Evolutionary conservation across 371 early-diverging fungal genomes (phyloP), one percentile per base, ranked within the genome.

Genomic region (Mortierella sp.): DNA sequence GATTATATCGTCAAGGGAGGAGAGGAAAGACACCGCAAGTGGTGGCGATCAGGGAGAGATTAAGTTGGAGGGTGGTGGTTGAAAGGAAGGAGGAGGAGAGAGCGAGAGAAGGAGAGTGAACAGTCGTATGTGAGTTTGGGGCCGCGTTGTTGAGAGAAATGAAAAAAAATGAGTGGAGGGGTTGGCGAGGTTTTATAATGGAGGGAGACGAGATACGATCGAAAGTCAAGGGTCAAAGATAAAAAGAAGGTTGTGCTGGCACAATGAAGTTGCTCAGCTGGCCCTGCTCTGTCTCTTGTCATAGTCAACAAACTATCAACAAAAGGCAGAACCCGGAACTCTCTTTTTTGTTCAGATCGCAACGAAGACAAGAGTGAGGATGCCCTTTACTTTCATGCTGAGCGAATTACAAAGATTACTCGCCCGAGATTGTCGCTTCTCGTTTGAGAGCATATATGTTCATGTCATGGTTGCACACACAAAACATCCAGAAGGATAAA

Each of bases 101-200:
- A 38, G 29, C 29, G 18, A 72, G 44, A 1, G n/a, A 29, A n/a
- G 18, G 54, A 38, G 48, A 56, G 51, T 72, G 63, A 51, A 72
- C 46, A 73, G 65, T 32, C 46, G 77, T 44, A 10, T 55, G 71
- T 14, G 12, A 46, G 32, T 43, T 74, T 35, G 7, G 32, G 29
- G 29, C 71, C 63, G 71, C 68, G 71, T 71, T 80, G 75, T 71
- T 75, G 76, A 72, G 44, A 55, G 51, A 29, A 18, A 60, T 29
- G 29, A 72, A 71, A 60, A 73, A 32, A 55, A 72, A 24, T 10
- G 35, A 46, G 38, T 16, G 32, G 21, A 12, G 16, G 16, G 21
- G 4, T 27, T 18, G 4, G 2, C n/a, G 71, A n/a, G 12, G 29
- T 68, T 41, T 68, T 68, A 68, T 38, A 49, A 60, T 8, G 55